Conservation (phyloP, 345 rosid species). For the Toxicodendron radicans region DNA sequence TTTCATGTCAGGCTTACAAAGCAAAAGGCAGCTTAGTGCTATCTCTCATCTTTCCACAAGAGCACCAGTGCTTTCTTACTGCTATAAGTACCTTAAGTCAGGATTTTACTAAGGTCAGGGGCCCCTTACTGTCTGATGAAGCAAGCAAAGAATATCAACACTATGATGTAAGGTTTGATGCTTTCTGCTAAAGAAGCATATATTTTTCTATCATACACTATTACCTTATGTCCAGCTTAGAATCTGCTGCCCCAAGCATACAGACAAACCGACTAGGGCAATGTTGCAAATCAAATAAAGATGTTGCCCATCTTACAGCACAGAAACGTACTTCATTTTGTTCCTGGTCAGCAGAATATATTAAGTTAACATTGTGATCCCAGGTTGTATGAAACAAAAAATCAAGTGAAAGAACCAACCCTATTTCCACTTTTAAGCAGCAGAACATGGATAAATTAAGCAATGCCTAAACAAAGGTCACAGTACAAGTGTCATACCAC, state of each 20-base stretch:
- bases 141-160: not conserved
- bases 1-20: not conserved
- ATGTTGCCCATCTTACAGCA: constrained; percentile 88
- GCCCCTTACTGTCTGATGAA: not conserved
- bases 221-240: constrained; percentile 91
- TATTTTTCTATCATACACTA: constrained; percentile 8
- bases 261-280: constrained; percentile 94
- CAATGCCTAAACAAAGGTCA: constrained; percentile 1
- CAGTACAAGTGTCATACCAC: constrained; percentile 44
- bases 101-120: not conserved
- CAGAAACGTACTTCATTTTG: constrained; percentile 94
- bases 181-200: not conserved
- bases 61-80: not conserved
- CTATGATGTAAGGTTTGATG: too few species aligned
- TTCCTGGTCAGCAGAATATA: constrained; percentile 52
- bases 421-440: not conserved
- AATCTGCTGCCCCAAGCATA: constrained; percentile 85
- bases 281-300: constrained; percentile 74
- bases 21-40: too few species aligned
- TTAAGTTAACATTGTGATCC: constrained; percentile 10
- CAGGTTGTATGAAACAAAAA: constrained; percentile 14
- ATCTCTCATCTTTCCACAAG: not conserved
- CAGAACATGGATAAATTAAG: constrained; percentile 5
- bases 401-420: constrained; percentile 8
- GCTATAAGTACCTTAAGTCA: not conserved